Base-by-base conservation (phyloP, 139 green algal genomes). In the Chlamydomonas applanata region DNA sequence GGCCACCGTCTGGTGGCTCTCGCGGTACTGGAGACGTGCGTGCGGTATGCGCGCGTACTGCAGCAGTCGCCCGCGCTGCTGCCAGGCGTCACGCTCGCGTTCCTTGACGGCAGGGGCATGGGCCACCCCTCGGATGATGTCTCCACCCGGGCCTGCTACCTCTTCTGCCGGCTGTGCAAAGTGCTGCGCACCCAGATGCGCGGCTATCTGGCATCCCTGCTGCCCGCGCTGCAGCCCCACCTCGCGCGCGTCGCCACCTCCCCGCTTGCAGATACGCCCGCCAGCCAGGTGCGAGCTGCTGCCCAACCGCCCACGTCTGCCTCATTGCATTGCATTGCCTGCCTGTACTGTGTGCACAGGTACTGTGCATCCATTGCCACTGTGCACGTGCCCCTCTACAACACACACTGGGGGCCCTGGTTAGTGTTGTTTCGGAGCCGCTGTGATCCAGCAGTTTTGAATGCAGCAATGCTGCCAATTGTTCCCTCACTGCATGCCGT, bases 141-240 rank as follows among this genome's bases (percentile, higher is more conserved):
- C 17, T 77, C 81, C 32, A 86, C 80, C 3, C 86, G 91, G 1
- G 87, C 89, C 9, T 86, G 78, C 80, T 97, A 97, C 83, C 86
- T 97, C 0, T 91, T 97, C 71, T 85, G 79, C 32, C 89, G 93
- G 7, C 71, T 97, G 46, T 76, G 84, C 53, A 96, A 95, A 77
- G 35, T 52, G 2, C 83, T 96, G 32, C 83, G 89, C 1, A 17
- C 24, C 24, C 78, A 83, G 29, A 53, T 97, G 77, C 80, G 81
- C 0, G 82, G 77, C 0, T 83, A 90, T 35, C 68, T 92, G 54
- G 63, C 70, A 0, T 73, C 82, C 35, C 73, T 95, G 4, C 76
- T 97, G 52, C 44, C 75, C 11, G 79, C 72, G 29, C 72, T 97
- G 36, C 65, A 89, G 60, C 87, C 86, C 0, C 83, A 93, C 70